Conservation (phyloP, 208 protist genomes). For the Leishmania aethiopica region DNA sequence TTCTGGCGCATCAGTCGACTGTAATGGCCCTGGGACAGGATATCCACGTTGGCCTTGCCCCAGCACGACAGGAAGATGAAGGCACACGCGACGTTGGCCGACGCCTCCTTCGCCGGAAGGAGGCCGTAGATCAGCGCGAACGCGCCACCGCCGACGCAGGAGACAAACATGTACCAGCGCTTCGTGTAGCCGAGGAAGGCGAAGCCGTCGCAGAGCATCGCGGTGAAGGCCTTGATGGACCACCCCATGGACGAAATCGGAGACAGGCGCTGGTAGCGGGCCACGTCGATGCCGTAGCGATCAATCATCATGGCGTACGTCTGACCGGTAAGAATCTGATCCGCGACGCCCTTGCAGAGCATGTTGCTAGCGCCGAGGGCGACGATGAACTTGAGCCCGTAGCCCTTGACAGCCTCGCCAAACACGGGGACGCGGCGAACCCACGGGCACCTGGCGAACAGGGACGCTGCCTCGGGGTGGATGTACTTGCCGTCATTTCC, state of each 20-base stretch:
- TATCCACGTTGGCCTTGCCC: constrained; percentile 70
- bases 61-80: constrained; percentile 61
- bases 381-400: constrained; percentile 36
- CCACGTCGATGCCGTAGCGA: constrained; percentile 39
- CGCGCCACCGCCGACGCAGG: constrained; percentile 39
- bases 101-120: constrained; percentile 40
- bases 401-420: constrained; percentile 41
- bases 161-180: constrained; percentile 72
- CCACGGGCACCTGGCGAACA: constrained; percentile 37
- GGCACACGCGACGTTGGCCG: constrained; percentile 34
- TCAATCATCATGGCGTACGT: constrained; percentile 50
- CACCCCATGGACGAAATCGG: constrained; percentile 47
- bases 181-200: constrained; percentile 73
- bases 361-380: constrained; percentile 48
- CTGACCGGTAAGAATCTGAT: constrained; percentile 45
- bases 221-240: constrained; percentile 71
- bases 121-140: constrained; percentile 50
- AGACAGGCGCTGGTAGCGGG: constrained; percentile 56
- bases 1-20: constrained; percentile 56
- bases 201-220: constrained; percentile 64
- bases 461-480: constrained; percentile 37
- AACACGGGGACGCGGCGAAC: constrained; percentile 49
- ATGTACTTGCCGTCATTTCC: constrained; percentile 70
- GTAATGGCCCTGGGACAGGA: constrained; percentile 80
- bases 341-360: constrained; percentile 58